Evolutionary conservation across 805 yeast genomes (phyloP).

Genomic region (Starmerella sp.): DNA sequence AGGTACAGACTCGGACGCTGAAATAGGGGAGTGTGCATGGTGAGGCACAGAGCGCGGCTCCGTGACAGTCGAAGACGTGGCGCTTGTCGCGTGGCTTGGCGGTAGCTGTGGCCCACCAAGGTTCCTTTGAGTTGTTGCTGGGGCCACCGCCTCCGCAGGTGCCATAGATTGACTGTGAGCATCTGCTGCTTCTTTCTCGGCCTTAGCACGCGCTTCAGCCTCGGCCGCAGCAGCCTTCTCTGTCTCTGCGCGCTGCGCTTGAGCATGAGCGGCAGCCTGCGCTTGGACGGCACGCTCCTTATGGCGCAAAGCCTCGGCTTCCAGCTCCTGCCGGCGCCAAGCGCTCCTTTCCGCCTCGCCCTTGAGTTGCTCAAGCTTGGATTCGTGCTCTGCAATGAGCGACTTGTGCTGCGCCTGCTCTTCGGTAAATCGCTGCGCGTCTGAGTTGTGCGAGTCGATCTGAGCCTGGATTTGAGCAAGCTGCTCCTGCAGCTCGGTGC

Average conservation of each 20-base stretch:
- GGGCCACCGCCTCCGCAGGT: background rate
- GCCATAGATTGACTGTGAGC: background rate
- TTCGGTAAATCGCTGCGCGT: background rate
- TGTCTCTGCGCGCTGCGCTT: constrained; percentile 1
- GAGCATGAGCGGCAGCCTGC: constrained; percentile 3
- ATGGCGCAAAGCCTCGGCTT: constrained; percentile 17
- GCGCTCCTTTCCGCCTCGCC: constrained; percentile 10
- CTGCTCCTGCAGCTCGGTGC: constrained; percentile 22
- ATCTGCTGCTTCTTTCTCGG: background rate
- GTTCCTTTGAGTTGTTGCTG: background rate
- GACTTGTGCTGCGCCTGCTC: constrained; percentile 5
- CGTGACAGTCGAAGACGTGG: background rate
- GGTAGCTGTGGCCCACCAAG: background rate
- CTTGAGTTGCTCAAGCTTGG: constrained; percentile 1
- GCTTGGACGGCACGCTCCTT: constrained; percentile 12
- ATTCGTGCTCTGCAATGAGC: constrained; percentile 8
- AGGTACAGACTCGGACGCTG: background rate
- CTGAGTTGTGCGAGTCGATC: constrained; percentile 5
- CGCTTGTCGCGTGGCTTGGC: background rate
- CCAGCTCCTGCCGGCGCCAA: constrained; percentile 10
- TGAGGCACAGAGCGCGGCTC: background rate
- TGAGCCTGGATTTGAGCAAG: constrained; percentile 16
- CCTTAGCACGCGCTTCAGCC: constrained; percentile 6
- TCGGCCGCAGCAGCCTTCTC: constrained; percentile 10
- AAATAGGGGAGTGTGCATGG: background rate